Base-by-base conservation (phyloP, 2,329 filamentous ascomycete species). In the Podosphaera aphanis region DNA sequence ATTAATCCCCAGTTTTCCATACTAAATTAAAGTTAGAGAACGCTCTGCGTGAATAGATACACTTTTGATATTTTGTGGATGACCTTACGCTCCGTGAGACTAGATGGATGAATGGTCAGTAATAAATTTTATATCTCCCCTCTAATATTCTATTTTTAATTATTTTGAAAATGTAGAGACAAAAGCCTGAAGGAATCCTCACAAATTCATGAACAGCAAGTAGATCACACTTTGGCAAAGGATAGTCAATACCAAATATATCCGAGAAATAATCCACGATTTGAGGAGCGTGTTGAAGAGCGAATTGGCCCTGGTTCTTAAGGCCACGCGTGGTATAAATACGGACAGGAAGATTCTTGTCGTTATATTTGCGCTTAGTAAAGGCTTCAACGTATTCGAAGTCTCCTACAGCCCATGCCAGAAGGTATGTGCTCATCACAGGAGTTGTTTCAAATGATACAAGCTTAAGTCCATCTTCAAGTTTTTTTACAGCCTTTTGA, bases 221-320 rank as follows among this genome's bases (percentile, higher is more conserved):
- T 44, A 94, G 69, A 61, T 94, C 86, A 4, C 83, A 79, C 68
- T 94, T 94, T 50, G 86, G 85, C 16, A 94, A 70, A 27, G 86
- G 86, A 61, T 93, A 94, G 58, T 93, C 85, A 52, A 93, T 83
- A 53, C 78, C 78, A 57, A 93, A 98, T 55, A 90, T 77, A 62
- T 94, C 83, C 0, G 88, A 95, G 65, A 93, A 98, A 64, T 85
- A 92, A 64, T 98, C 90, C 46, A 98, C 83, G 53, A 90, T 82
- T 64, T 88, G 82, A 58, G 86, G 83, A 21, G 88, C 86, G 61
- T 93, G 88, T 59, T 93, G 75, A 49, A 98, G 66, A 35, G 90
- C 90, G 66, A 83, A 93, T 21, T 73, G 76, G 46, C 85, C 90
- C 64, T 95, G 86, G 52, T 92, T 79, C 64, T 92, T 86, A 50